Conservation (phyloP, 768 basidiomycete species). For the Suillus weaverae region DNA sequence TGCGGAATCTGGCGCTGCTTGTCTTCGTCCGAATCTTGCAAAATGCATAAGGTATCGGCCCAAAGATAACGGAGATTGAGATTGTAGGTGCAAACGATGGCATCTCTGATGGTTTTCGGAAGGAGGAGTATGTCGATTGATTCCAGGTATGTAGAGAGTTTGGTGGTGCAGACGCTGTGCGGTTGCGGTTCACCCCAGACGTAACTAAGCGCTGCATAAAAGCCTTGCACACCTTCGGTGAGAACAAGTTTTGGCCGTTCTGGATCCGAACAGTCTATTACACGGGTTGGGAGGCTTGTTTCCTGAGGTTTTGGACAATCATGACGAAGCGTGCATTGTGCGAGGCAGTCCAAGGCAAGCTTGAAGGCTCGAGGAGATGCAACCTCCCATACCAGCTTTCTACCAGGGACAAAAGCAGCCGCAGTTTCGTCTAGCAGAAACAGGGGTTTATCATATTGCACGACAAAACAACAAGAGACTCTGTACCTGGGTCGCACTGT, state of each 20-base stretch:
- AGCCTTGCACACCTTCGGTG: background rate
- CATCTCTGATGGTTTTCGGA: conserved; percentile 12
- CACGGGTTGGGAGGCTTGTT: conserved; percentile 6
- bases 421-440: background rate
- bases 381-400: conserved; percentile 5
- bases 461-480: background rate
- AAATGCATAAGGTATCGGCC: conserved; percentile 23
- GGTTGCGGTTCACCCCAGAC: conserved; percentile 13
- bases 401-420: background rate
- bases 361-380: conserved; percentile 5
- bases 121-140: conserved; percentile 3
- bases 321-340: conserved; percentile 5
- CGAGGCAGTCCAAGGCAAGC: conserved; percentile 6
- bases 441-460: background rate
- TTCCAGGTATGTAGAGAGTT: background rate
- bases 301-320: conserved; percentile 1
- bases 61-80: conserved; percentile 16
- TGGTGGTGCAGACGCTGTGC: conserved; percentile 2
- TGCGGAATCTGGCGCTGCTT: conserved; percentile 20
- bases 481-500: conserved; percentile 2
- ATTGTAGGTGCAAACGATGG: conserved; percentile 8
- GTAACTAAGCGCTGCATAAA: conserved; percentile 10
- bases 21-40: conserved; percentile 20
- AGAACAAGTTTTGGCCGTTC: conserved; percentile 2
- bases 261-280: conserved; percentile 10